Base-by-base conservation (phyloP, 441 rosid genomes). In the Populus hybrid region DNA sequence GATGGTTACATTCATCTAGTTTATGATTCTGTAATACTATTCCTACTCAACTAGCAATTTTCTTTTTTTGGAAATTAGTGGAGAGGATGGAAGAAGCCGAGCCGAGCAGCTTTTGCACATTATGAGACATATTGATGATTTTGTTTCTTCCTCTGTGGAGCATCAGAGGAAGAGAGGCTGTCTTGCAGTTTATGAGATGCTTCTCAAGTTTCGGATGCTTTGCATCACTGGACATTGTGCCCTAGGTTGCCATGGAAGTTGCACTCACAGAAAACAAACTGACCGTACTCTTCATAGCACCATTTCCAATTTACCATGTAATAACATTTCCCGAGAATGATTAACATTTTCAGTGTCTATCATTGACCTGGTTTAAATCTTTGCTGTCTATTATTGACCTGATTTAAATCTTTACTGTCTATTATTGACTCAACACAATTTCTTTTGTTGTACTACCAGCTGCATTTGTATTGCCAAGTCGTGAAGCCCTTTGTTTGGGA, bases 81-180 rank as follows among this genome's bases (percentile, higher is more conserved):
- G 99, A 84, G 99, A 93, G 89, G 99, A 97, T 89, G 99, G 99
- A 80, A 87, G 99, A 90, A 97, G 98, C 84, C 89, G 99, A 83
- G 97, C 98, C 8, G 99, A 97, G 89, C 99, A 97, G 86, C 91
- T 97, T 68, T 79, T 94, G 88, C 99, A 97, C 87, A 88, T 97
- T 71, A 82, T 94, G 88, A 91, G 97, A 86, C 98, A 90, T 84
- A 85, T 92, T 84, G 99, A 97, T 87, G 97, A 88, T 79, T 93
- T 83, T 76, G 89, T 94, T 73, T 88, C 95, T 78, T 94, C 99
- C 71, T 82, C 95, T 69, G 85, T 94, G 67, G 98, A 97, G 77
- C 90, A 90, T 83, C 99, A 94, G 85, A 90, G 99, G 79, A 94
- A 85, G 87, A 90, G 99, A 89, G 97, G 99, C 70, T 97, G 98